Base-by-base conservation (phyloP, 1,284 basidiomycete species). In the Veloporphyrellus conicus region DNA sequence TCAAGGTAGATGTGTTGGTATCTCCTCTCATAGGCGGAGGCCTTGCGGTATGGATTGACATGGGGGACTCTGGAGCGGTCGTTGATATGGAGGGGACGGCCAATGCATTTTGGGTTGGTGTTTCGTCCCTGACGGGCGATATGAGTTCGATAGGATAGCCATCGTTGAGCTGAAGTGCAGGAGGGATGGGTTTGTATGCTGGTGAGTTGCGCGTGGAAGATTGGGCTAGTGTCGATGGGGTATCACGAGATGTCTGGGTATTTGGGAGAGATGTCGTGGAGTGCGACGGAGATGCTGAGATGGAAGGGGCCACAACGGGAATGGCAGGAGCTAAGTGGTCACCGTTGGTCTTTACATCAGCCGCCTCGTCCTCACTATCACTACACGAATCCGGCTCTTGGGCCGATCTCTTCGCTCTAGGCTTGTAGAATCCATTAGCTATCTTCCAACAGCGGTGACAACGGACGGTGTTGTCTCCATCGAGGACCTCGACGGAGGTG, bases 381-480 rank as follows among this genome's bases (percentile, higher is more conserved):
- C 57, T 58, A 49, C 50, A 59, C 33, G 54, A 60, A 52, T 66
- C 69, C 3, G 65, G 63, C 23, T 61, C 65, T 31, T 59, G 67
- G 14, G 62, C 68, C 9, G 63, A 67, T 25, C 51, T 65, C 46
- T 66, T 59, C 12, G 66, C 54, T 11, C 41, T 50, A 56, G 66
- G 62, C 53, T 72, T 64, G 59, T 79, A 76, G 47, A 73, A 57
- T 10, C 85, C 85, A 58, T 90, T 81, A 36, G 78, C 81, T 39
- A 87, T 80, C 70, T 92, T 90, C 93, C 93, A 97, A 70, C 93
- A 97, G 48, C 87, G 78, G 57, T 88, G 78, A 66, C 93, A 97
- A 0, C 92, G 90, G 52, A 96, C 94, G 70, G 85, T 87, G 60
- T 97, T 96, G 56, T 95, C 92, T 1, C 91, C 92, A 55, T 96